These are phyloP conservation scores for Lanmaoa rubissima DNA, from an alignment of 768 basidiomycete genomes.

Conservation along the genomic window DNA sequence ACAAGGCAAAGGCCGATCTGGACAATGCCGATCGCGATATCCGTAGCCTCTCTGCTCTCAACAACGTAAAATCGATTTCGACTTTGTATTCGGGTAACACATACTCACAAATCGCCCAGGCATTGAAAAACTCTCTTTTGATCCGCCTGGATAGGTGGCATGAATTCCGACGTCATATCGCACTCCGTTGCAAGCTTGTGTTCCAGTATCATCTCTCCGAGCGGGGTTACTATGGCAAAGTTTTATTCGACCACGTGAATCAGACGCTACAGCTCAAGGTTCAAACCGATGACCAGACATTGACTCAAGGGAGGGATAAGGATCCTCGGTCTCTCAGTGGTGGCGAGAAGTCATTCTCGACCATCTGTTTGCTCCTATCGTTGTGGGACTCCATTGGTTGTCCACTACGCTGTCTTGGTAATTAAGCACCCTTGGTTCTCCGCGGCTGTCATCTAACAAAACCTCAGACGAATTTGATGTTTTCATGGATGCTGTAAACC, in stretches of 20 bases:
- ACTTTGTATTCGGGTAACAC: not conserved
- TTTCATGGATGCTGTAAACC: constrained; percentile 94
- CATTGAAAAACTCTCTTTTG: constrained; percentile 62
- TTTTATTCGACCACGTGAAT: constrained; percentile 76
- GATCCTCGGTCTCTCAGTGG: constrained; percentile 86
- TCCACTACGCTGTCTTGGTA: constrained; percentile 88
- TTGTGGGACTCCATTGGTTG: constrained; percentile 96
- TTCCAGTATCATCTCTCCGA: constrained; percentile 81
- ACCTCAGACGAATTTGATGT: constrained; percentile 91
- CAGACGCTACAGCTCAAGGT: constrained; percentile 71
- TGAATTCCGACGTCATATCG: constrained; percentile 84
- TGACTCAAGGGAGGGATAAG: constrained; percentile 69
- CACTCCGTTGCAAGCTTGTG: constrained; percentile 79
- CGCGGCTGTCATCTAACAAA: constrained; percentile 10
- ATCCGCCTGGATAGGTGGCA: constrained; percentile 75
- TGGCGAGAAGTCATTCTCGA: constrained; percentile 96
- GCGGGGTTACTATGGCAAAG: constrained; percentile 88
- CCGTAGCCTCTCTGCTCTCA: constrained; percentile 59
- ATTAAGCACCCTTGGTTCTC: constrained; percentile 15
- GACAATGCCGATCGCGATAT: constrained; percentile 62
- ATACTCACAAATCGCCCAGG: constrained; percentile 40
- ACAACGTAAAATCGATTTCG: constrained; percentile 48
- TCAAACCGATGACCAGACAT: constrained; percentile 77
- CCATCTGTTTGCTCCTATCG: constrained; percentile 89
- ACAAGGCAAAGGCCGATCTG: constrained; percentile 56